Evolutionary conservation across 2,329 filamentous ascomycete species (phyloP).

Genomic region (Huntiella abstrusa): DNA sequence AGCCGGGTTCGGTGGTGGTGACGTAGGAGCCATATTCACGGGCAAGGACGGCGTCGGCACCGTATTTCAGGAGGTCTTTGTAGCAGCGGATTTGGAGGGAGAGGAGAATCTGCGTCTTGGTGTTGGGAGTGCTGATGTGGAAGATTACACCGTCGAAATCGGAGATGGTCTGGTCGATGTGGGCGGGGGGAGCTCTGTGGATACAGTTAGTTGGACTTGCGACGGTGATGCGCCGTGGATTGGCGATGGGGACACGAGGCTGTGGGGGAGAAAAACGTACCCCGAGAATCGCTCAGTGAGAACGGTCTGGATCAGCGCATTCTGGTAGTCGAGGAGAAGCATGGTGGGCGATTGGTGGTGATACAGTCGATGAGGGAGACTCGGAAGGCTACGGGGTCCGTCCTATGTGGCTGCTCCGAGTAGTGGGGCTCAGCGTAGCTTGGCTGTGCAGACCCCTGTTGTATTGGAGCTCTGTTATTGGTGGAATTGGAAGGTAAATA

Average conservation of each 20-base stretch:
- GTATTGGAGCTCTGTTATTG: slow-evolving; percentile 8
- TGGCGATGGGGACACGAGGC: slow-evolving; percentile 1
- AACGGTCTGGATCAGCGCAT: slow-evolving; percentile 90
- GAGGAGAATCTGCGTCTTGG: slow-evolving; percentile 83
- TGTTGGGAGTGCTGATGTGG: slow-evolving; percentile 89
- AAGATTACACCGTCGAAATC: slow-evolving; percentile 99
- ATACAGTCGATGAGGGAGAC: neutral
- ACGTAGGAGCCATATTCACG: slow-evolving; percentile 92
- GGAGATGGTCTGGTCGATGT: slow-evolving; percentile 94
- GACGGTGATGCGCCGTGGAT: slow-evolving; percentile 1
- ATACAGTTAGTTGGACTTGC: slow-evolving; percentile 13
- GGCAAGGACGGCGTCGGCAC: slow-evolving; percentile 76
- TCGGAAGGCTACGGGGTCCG: slow-evolving; percentile 5
- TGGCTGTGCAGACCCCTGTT: slow-evolving; percentile 1
- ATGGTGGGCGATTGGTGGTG: slow-evolving; percentile 24
- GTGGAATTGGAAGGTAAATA: neutral
- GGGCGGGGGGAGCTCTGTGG: slow-evolving; percentile 49
- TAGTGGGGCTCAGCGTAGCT: slow-evolving; percentile 10
- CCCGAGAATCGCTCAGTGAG: slow-evolving; percentile 87
- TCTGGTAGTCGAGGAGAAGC: slow-evolving; percentile 98
- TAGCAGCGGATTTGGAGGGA: slow-evolving; percentile 94
- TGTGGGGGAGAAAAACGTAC: slow-evolving; percentile 23
- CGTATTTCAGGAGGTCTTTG: slow-evolving; percentile 78
- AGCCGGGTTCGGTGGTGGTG: slow-evolving; percentile 69
- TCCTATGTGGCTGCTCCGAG: slow-evolving; percentile 7